Base-by-base conservation (phyloP, 805 yeast genomes). In the Nakazawaea ishiwadae region DNA sequence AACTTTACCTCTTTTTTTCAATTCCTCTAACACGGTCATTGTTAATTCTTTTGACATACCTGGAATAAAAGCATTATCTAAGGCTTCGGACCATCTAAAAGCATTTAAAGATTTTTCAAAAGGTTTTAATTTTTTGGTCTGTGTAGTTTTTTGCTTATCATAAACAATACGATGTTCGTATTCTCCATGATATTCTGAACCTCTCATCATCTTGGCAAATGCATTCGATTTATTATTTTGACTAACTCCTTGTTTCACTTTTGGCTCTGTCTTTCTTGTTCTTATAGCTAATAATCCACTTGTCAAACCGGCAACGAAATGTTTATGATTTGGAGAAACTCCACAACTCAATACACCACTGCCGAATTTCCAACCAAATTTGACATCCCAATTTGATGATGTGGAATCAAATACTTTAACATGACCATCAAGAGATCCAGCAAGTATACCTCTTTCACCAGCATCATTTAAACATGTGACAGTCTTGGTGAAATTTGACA, bases 351-450 rank as follows among this genome's bases (percentile, higher is more conserved):
- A 68, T 0, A 93, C 96, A 30, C 96, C 95, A 18, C 91, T 88
- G 27, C 96, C 96, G 56, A 85, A 91, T 63, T 90, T 91, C 97
- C 98, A 91, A 37, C 97, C 97, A 58, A 89, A 91, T 59, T 84
- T 86, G 46, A 91, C 96, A 46, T 83, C 84, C 87, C 91, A 90
- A 51, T 77, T 74, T 31, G 75, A 56, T 17, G 82, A 74, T 20
- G 75, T 64, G 29, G 86, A 77, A 60, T 90, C 97, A 59, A 91
- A 87, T 34, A 90, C 90, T 62, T 93, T 93, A 45, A 93, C 96
- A 62, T 93, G 99, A 16, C 99, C 99, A 63, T 93, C 99, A 44
- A 93, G 69, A 0, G 97, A 89, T 14, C 98, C 97, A 2, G 96
- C 97, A 23, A 93, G 66, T 34, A 93, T 67, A n/a, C 93, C 91